phyloP scores from a whole-genome alignment of 2,329 filamentous ascomycete species.

The Fusarium chaquense region DNA sequence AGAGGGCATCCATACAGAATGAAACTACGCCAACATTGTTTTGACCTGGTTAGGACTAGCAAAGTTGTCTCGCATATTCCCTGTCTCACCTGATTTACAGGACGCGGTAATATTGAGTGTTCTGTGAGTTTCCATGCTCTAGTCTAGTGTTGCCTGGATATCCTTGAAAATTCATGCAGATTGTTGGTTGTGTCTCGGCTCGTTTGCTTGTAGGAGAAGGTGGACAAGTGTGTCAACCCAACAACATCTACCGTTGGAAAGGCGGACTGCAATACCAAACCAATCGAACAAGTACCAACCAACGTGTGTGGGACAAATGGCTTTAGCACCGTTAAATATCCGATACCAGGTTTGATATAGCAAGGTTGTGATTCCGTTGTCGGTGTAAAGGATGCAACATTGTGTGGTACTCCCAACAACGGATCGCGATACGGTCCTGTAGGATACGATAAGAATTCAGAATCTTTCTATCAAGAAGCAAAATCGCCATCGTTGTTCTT shows the following conservation, averaged over 20 bases:
- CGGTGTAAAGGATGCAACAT: conserved; percentile 2
- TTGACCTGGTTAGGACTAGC: conserved; percentile 7
- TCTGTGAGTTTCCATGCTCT: neutral
- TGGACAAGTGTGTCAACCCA: conserved; percentile 23
- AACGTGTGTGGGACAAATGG: neutral
- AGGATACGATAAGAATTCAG: neutral
- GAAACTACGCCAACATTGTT: conserved; percentile 22
- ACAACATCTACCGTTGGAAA: conserved; percentile 14
- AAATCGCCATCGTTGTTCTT: neutral
- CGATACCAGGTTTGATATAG: neutral
- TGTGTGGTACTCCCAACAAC: neutral
- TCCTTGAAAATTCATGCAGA: conserved; percentile 13
- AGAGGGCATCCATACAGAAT: conserved; percentile 12
- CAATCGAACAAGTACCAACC: conserved; percentile 17
- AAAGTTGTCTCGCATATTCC: conserved; percentile 37
- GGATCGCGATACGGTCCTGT: neutral
- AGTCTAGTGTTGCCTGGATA: neutral
- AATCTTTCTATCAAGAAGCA: neutral
- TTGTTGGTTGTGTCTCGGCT: conserved; percentile 17
- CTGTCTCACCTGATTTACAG: conserved; percentile 44
- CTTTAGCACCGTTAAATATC: neutral
- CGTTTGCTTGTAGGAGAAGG: conserved; percentile 7
- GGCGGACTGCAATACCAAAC: conserved; percentile 14
- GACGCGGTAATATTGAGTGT: neutral
- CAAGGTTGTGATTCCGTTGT: conserved; percentile 6